These are phyloP conservation scores for Hyaloscypha hepaticicola DNA, from an alignment of 495 filamentous ascomycete genomes.

Conservation along the genomic window DNA sequence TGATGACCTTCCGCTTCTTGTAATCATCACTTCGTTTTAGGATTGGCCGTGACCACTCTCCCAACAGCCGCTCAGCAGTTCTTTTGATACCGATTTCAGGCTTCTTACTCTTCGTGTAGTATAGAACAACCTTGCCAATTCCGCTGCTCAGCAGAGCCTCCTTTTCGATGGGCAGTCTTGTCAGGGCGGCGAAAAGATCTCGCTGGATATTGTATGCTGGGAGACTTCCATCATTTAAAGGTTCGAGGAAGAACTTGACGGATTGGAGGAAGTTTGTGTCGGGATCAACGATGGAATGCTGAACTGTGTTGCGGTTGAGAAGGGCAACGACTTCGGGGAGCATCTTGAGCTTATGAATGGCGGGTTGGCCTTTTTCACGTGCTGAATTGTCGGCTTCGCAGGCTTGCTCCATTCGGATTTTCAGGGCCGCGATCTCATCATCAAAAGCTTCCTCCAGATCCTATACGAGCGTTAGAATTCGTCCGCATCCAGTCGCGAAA, in stretches of 20 bases:
- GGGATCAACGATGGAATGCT: slow-evolving; percentile 80
- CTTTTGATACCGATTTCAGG: slow-evolving; percentile 87
- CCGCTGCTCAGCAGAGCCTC: slow-evolving; percentile 86
- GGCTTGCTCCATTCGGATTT: slow-evolving; percentile 87
- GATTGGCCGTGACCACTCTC: slow-evolving; percentile 96
- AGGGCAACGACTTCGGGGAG: slow-evolving; percentile 88
- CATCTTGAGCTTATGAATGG: slow-evolving; percentile 90
- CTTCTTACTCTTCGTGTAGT: slow-evolving; percentile 93
- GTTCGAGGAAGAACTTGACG: slow-evolving; percentile 96
- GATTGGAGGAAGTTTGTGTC: slow-evolving; percentile 93
- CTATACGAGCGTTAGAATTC: slow-evolving; percentile 37
- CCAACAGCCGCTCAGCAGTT: slow-evolving; percentile 81
- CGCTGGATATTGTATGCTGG: slow-evolving; percentile 97
- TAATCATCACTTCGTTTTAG: slow-evolving; percentile 91
- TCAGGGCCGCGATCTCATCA: slow-evolving; percentile 83
- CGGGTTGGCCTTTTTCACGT: slow-evolving; percentile 72
- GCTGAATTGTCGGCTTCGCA: slow-evolving; percentile 81
- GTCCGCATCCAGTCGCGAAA: neutral
- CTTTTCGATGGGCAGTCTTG: slow-evolving; percentile 80
- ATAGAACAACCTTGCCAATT: slow-evolving; percentile 91
- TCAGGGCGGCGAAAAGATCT: slow-evolving; percentile 80
- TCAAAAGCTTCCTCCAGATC: slow-evolving; percentile 89
- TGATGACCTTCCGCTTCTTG: slow-evolving; percentile 69
- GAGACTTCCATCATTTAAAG: slow-evolving; percentile 84
- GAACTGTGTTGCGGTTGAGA: slow-evolving; percentile 83